Evolutionary conservation across 768 basidiomycete species (phyloP), one percentile per base, ranked within the genome.

Genomic region (Tricholomella constricta): DNA sequence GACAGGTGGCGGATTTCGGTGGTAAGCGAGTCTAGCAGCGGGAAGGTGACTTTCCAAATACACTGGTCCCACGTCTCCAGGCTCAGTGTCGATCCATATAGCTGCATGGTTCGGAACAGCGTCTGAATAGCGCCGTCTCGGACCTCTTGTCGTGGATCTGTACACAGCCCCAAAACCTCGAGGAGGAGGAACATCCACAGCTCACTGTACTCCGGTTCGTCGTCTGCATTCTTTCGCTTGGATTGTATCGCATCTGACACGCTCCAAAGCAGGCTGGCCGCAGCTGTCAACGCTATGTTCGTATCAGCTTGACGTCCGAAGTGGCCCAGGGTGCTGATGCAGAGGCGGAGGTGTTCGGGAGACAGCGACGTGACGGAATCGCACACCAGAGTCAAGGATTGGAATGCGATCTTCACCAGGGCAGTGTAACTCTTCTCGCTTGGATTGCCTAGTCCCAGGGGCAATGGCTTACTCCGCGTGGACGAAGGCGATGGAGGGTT

Each of bases 121-220:
- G 95, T 98, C 69, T 97, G 94, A 40, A 98, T 95, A 9, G 96
- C 94, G 1, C 93, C 93, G 58, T 90, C 89, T 15, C 95, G 83
- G 1, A 96, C 93, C 65, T 99, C 95, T 17, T 88, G 84, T 27
- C 96, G 81, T 0, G 79, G 64, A 62, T 98, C 96, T 2, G 84
- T 81, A 56, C 91, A 93, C 2, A 98, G 75, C 1, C 86, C 85
- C 3, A 95, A 78, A 2, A 98, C 82, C 67, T 94, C 91, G 6
- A 85, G 73, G 2, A 98, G 74, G 5, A 98, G 80, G 69, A 86
- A 89, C 84, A 97, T 91, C 96, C 96, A 99, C n/a, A 98, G 71
- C 2, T 84, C 82, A 62, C 86, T 91, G 62, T 92, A 93, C 59
- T 86, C 83, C 0, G 84, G 86, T 57, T 84, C 81, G 51, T 83